Evolutionary conservation across 192 early-diverging fungal species (phyloP), one percentile per base, ranked within the genome.

Genomic region (Backusella tuberculispora): DNA sequence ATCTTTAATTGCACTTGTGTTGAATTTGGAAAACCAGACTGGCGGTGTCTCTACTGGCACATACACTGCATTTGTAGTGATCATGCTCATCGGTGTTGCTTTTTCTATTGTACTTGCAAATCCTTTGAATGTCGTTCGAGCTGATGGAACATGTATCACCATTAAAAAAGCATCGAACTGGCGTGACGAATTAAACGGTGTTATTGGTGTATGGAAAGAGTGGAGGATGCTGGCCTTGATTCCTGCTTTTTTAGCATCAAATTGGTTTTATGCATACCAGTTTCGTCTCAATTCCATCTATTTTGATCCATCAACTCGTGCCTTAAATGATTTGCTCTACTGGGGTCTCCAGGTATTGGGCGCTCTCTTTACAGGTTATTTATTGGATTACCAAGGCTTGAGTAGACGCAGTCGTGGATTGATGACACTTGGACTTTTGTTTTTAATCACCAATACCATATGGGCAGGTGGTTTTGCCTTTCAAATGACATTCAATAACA

Each of bases 191-290:
- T 74, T 76, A n/a, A 72, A 79, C 13, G 85, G 85, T 48, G 80
- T 86, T 13, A 19, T 87, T 19, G 80, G 72, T 50, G 80, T 92
- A 26, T 89, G 91, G 73, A 46, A 81, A 13, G 85, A 92, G 60
- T 88, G 82, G 80, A 84, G 86, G 70, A 89, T 92, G 77, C 17
- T 93, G 15, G 65, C 83, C n/a, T 83, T 94, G 19, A 77, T 88
- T 8, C 93, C 93, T 10, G 83, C 88, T 76, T 91, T 88, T 78
- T 38, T 93, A 17, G 85, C 89, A 17, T 90, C 89, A 60, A 95
- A 95, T 78, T 92, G 91, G 88, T 92, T 90, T 80, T 93, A 92
- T 82, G 84, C 90, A 0, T 92, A 92, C 77, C 90, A 94, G 68
- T 92, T 88, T 73, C 81, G 76, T 14, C 77, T 89, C 63, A 93